Evolutionary conservation across 495 filamentous ascomycete genomes (phyloP), one percentile per base, ranked within the genome.

Genomic region (Hyaloscypha variabilis): DNA sequence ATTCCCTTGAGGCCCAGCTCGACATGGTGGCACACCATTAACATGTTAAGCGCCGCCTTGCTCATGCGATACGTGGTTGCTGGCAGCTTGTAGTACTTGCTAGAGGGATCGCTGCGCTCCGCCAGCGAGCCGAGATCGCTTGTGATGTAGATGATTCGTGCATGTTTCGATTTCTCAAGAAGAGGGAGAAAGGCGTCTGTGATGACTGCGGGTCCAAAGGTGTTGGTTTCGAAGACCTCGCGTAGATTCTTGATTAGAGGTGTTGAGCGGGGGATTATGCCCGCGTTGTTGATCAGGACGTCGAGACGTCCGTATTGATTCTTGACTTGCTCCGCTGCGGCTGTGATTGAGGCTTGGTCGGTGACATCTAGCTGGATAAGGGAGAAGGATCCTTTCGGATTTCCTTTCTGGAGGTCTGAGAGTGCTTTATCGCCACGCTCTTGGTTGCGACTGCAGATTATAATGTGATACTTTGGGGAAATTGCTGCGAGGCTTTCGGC

Each of bases 211-310:
- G 71, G 70, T 10, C 78, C 78, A 54, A 79, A 71, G 17, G 77
- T 71, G 58, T 81, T 81, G 14, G 75, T 73, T 10, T 79, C 74
- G 30, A 79, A 77, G 23, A 75, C 71, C 1, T 76, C 68, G 19
- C 72, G 73, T 28, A 76, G 71, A 54, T 53, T 55, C 13, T 26
- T 26, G 46, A 39, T 42, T 1, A 60, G 28, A 17, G 56, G 4
- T 2, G 19, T 29, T 23, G 25, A 10, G 6, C 29, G 4, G 49
- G 30, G 21, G 2, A 60, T 58, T 49, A 77, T 82, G 5, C 84
- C 86, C 1, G 85, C 84, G 62, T 87, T 89, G 69, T 87, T 87
- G n/a, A 88, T 79, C 13, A 89, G 72, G 1, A 88, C 76, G 51
- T 89, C 85, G 29, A 88, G 76, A 10, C 75, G 63, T 0, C 79